phyloP scores from a whole-genome alignment of 2,329 filamentous ascomycete species.

The Fusarium acutatum region DNA sequence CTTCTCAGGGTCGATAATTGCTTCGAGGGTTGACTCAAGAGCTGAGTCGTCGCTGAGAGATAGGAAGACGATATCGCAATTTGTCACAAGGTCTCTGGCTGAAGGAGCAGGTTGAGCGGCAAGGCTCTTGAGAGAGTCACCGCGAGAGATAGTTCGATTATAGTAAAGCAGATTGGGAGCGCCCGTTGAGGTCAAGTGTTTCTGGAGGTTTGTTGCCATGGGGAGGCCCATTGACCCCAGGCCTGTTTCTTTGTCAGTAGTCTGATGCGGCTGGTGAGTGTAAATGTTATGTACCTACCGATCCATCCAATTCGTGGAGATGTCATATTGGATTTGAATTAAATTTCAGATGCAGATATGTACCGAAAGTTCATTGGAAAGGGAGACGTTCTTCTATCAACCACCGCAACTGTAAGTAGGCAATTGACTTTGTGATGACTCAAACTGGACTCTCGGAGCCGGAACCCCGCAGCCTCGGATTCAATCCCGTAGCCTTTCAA shows the following conservation, averaged over 20 bases:
- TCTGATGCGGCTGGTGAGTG: fast-evolving
- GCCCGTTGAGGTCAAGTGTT: conserved; percentile 43
- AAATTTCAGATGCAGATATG: neutral
- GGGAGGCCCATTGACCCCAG: conserved; percentile 61
- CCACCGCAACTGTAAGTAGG: neutral
- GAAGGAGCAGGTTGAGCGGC: conserved; percentile 40
- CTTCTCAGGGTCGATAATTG: conserved; percentile 36
- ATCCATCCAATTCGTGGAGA: conserved; percentile 25
- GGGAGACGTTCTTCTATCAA: too few relatives aligned
- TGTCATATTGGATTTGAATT: neutral
- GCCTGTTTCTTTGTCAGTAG: conserved; percentile 45
- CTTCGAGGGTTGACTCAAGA: conserved; percentile 46
- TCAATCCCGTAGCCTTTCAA: neutral
- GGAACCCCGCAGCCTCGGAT: neutral
- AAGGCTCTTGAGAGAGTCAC: conserved; percentile 42
- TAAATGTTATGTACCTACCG: neutral
- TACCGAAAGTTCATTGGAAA: fast-evolving
- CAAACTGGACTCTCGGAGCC: neutral
- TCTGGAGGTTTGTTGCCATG: conserved; percentile 61
- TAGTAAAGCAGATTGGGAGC: conserved; percentile 49
- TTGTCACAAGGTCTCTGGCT: conserved; percentile 41
- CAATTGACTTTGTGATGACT: neutral
- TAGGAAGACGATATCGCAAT: conserved; percentile 49
- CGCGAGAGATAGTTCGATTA: conserved; percentile 59
- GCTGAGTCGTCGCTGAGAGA: conserved; percentile 55